Conservation (phyloP, 176 grass and related monocot genomes). For the Otatea glauca region DNA sequence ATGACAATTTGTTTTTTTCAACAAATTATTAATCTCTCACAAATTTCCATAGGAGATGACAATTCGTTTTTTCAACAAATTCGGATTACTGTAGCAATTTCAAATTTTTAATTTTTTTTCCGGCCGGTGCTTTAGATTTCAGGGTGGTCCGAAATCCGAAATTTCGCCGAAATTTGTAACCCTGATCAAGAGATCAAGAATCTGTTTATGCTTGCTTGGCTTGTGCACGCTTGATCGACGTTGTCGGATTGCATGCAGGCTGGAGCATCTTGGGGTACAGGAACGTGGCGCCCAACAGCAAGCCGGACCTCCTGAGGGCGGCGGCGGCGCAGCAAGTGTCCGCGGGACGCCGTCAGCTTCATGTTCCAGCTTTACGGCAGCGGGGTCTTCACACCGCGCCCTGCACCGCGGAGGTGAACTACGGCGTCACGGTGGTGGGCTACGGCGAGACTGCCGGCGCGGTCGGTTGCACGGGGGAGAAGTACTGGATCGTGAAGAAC, state of each 20-base stretch:
- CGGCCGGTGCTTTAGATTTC: no score
- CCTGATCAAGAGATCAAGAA: background rate
- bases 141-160: no score
- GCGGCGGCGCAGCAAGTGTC: constrained; percentile 62
- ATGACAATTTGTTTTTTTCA: no score
- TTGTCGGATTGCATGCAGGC: background rate
- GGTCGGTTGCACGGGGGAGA: background rate
- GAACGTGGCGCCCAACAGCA: constrained; percentile 55
- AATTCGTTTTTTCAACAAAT: no score
- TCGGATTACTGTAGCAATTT: no score
- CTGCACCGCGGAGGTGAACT: constrained; percentile 53
- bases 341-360: constrained; percentile 50
- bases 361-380: constrained; percentile 62
- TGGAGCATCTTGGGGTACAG: constrained; percentile 46
- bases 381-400: constrained; percentile 65
- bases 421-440: constrained; percentile 67
- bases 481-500: constrained; percentile 76
- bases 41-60: no score
- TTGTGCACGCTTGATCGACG: background rate
- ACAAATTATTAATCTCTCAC: no score
- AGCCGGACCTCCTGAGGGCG: constrained; percentile 51
- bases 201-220: background rate
- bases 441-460: constrained; percentile 52
- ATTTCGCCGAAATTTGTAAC: no score
- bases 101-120: no score